These are phyloP conservation scores for Podospora comata DNA, from an alignment of 495 filamentous ascomycete genomes.

Conservation along the genomic window DNA sequence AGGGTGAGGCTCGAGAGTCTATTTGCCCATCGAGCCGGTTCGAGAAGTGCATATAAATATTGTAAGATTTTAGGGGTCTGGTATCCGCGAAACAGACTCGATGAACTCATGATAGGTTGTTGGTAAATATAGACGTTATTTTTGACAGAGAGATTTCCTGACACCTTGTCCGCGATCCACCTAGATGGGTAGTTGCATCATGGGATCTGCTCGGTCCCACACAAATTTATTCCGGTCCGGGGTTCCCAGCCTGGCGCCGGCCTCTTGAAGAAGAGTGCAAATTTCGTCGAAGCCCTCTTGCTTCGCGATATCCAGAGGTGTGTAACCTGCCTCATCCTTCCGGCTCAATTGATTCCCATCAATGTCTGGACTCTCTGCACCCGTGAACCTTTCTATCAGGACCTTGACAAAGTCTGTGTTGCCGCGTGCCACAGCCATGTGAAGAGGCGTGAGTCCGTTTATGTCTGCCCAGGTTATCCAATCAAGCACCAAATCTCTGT, in stretches of 20 bases:
- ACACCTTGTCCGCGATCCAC: too few species aligned
- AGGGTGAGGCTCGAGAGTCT: too few species aligned
- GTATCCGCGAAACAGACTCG: too few species aligned
- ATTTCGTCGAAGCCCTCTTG: not conserved
- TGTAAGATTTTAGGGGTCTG: too few species aligned
- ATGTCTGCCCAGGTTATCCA: not conserved
- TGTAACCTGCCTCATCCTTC: not conserved
- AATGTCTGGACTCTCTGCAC: not conserved
- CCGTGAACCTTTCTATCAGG: not conserved
- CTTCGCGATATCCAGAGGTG: not conserved
- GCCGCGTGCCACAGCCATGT: not conserved
- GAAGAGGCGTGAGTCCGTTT: not conserved
- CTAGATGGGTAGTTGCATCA: too few species aligned
- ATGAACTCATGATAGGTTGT: too few species aligned
- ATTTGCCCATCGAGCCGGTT: too few species aligned
- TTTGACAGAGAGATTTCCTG: too few species aligned
- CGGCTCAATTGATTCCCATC: not conserved
- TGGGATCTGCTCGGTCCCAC: not conserved
- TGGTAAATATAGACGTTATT: too few species aligned
- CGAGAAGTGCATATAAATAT: too few species aligned
- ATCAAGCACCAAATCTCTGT: too few species aligned
- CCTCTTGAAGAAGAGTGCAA: not conserved
- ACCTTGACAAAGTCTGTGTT: not conserved
- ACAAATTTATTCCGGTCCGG: not conserved
- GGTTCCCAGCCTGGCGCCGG: not conserved